Conservation (phyloP, 2,329 filamentous ascomycete species). For the Rhinocladiella mackenziei region DNA sequence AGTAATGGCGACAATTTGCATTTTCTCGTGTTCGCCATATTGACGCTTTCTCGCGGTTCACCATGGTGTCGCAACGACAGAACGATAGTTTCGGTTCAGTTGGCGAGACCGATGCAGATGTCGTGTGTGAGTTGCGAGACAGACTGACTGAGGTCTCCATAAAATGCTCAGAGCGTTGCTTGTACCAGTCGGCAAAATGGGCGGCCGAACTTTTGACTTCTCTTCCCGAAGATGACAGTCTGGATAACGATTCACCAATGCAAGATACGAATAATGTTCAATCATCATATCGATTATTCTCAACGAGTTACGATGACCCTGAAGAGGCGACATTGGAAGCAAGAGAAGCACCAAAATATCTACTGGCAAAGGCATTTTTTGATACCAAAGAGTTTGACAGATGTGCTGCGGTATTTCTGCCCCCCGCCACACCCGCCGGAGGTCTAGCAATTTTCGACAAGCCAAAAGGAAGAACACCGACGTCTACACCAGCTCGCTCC, state of each 20-base stretch:
- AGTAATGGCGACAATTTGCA: too few species aligned
- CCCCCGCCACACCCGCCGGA: slow-evolving; percentile 70
- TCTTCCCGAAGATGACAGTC: slow-evolving; percentile 55
- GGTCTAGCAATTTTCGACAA: slow-evolving; percentile 51
- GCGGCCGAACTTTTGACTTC: slow-evolving; percentile 89
- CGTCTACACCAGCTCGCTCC: slow-evolving; percentile 48
- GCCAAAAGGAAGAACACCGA: slow-evolving; percentile 37
- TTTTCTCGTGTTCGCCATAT: background rate
- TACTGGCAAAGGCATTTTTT: slow-evolving; percentile 90
- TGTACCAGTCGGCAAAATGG: slow-evolving; percentile 98
- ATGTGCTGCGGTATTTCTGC: slow-evolving; percentile 82
- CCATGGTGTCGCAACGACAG: slow-evolving; percentile 13
- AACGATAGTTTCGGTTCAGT: slow-evolving; percentile 24
- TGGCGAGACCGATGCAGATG: slow-evolving; percentile 21
- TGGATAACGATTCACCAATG: slow-evolving; percentile 56
- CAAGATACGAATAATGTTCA: slow-evolving; percentile 48
- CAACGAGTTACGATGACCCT: slow-evolving; percentile 59
- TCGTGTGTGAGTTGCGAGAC: slow-evolving; percentile 26
- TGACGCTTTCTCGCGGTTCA: background rate
- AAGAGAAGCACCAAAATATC: slow-evolving; percentile 74
- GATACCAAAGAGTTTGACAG: slow-evolving; percentile 94
- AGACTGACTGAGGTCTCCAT: slow-evolving; percentile 58
- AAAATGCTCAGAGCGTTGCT: slow-evolving; percentile 87
- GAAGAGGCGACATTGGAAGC: slow-evolving; percentile 72
- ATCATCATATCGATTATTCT: slow-evolving; percentile 49